phyloP scores from a whole-genome alignment of 345 rosid species.

The Aquilaria yunnanensis region DNA sequence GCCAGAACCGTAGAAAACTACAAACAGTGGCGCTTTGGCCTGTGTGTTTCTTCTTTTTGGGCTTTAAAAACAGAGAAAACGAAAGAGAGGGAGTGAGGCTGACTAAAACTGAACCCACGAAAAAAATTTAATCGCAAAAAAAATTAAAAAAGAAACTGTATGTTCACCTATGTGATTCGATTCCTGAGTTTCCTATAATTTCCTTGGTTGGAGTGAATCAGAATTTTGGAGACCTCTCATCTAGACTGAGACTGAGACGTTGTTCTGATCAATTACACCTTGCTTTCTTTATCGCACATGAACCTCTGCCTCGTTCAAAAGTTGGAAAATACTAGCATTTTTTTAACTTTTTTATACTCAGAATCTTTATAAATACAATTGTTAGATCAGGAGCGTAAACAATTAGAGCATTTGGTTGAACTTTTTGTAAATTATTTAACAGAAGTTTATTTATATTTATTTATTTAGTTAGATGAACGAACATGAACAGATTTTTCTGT shows the following conservation, averaged over 20 bases:
- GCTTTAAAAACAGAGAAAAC: neutral
- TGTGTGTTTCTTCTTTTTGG: too few species aligned
- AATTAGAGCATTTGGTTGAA: too few species aligned
- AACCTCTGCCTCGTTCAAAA: slow-evolving; percentile 4
- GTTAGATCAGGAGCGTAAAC: too few species aligned
- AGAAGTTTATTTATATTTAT: too few species aligned
- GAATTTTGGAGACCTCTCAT: slow-evolving; percentile 19
- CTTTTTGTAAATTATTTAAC: too few species aligned
- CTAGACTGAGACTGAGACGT: slow-evolving; percentile 21
- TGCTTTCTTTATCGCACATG: slow-evolving; percentile 10
- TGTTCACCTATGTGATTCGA: slow-evolving; percentile 33
- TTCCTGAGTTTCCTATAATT: slow-evolving; percentile 18
- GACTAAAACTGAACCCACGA: slow-evolving; percentile 14
- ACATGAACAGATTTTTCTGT: too few species aligned
- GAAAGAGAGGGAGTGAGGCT: slow-evolving; percentile 19
- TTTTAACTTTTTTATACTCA: too few species aligned
- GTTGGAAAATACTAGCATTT: too few species aligned
- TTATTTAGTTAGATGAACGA: too few species aligned
- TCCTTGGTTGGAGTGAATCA: slow-evolving; percentile 13
- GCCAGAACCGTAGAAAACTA: too few species aligned
- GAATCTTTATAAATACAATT: too few species aligned
- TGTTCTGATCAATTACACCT: slow-evolving; percentile 26
- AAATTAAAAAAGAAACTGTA: slow-evolving; percentile 1
- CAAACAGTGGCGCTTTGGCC: too few species aligned
- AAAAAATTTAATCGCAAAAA: slow-evolving; percentile 5